Evolutionary conservation across 164 flowering plant species (phyloP), one percentile per base, ranked within the genome.

Genomic region (Annona squamosa): DNA sequence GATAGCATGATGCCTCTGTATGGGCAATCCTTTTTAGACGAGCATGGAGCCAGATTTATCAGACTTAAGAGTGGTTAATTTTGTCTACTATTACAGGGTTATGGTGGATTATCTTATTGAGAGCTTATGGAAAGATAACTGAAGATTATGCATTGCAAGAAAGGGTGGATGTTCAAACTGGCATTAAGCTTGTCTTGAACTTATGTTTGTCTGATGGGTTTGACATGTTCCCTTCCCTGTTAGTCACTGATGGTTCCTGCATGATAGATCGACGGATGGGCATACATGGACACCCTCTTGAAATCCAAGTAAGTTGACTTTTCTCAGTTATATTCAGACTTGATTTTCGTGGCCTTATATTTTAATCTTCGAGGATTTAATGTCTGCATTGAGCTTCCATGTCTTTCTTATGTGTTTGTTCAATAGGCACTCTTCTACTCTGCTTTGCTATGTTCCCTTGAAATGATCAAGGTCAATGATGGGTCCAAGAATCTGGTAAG

Each of bases 261-360:
- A 93, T 93, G 98, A 91, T 93, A 76, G 98, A 93, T 75, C 83
- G 97, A 56, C 81, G 98, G 41, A 90, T 93, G 98, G 98, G 98
- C 37, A 91, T 91, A 70, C 97, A 93, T 78, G 98, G 98, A 5
- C 98, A 93, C 73, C 98, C 97, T 72, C 93, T 93, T 72, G 98
- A 93, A 83, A 93, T 93, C 73, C 96, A 93, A 83, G 97, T 91
- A 77, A 73, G 77, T 13, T 48, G 56, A 46, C 17, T 48, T 69
- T 47, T 52, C 45, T 45, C 46, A 4, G 5, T 68, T 9, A 68
- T 13, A 46, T 68, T 68, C 56, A n/a, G 46, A 2, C 6, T 46
- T 5, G 37, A 46, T 7, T 16, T 17, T 68, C 43, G 37, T 26
- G 37, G 37, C 37, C 37, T 26, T 26, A 26, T 26, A 26, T 3